Base-by-base conservation (phyloP, 169 alveolate species). In the Toxoplasma gondii region DNA sequence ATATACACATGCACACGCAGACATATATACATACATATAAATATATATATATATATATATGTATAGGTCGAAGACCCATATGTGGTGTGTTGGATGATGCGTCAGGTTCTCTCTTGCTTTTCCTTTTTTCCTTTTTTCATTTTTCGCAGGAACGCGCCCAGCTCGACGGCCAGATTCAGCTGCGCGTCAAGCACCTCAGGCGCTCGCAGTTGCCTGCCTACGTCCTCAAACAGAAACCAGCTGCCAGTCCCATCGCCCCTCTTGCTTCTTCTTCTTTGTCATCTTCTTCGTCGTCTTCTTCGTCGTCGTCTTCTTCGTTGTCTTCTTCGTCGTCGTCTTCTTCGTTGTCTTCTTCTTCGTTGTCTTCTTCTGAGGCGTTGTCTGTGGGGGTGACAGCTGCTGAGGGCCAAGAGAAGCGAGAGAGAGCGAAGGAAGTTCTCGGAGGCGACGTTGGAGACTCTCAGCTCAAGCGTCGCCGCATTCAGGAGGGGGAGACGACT, bases 161-260 rank as follows among this genome's bases (percentile, higher is more conserved):
- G 67, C 38, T 81, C 19, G 49, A 70, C 5, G 91, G 83, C 1
- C 64, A 34, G 39, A 81, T 91, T 36, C 94, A 80, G 58, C 54
- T 91, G 58, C 82, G 91, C 34, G 94, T 91, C 41, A 58, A 58
- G 45, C 91, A 91, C 53, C 29, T 91, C 27, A 88, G 94, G 5
- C 91, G 91, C 36, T 91, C 91, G 17, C 91, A 80, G 64, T 54
- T 78, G 49, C 88, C 94, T 4, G 64, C 81, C 34, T 49, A 91
- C 22, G 83, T 91, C 1, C 24, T 91, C 41, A 58, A 49, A 31
- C 10, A 88, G 53, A 41, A 64, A 24, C 53, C 67, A 27, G n/a
- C 44, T 45, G 53, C 78, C 5, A 41, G 5, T 17, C 45, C 38
- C 92, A 58, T 36, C 49, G 31, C 31, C 54, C 43, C 29, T 19